A percentile compares a stretch with the other conserved stretches of the same genome.
These are phyloP conservation scores for Trichophyton simii DNA, from an alignment of 2,329 filamentous ascomycete species.

Conservation along the genomic window DNA sequence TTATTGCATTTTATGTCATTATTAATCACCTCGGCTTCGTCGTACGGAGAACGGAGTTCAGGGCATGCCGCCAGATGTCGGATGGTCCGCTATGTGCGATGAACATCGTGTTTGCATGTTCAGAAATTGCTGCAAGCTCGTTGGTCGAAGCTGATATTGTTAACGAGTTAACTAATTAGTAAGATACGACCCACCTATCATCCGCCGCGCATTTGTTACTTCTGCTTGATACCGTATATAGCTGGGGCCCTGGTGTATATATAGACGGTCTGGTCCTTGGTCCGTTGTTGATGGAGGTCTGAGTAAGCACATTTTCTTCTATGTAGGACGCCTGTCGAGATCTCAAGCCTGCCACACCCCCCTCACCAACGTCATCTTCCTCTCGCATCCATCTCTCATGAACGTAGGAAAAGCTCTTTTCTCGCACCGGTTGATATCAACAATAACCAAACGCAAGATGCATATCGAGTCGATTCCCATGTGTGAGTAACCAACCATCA, in stretches of 20 bases:
- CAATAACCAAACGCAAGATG: constrained; percentile 25
- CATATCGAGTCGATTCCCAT: constrained; percentile 43
- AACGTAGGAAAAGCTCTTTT: constrained; percentile 3
- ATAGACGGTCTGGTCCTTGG: background rate
- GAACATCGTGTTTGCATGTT: background rate
- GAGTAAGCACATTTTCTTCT: background rate
- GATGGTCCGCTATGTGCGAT: background rate
- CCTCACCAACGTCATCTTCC: background rate
- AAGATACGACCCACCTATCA: background rate
- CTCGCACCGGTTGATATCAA: constrained; percentile 3
- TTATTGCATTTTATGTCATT: background rate
- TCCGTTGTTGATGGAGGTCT: background rate
- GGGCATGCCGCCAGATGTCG: background rate
- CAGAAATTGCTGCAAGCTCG: background rate
- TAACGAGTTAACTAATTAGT: background rate
- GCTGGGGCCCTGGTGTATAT: background rate
- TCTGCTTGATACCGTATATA: background rate
- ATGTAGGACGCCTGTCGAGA: background rate
- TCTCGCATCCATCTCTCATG: constrained; percentile 1
- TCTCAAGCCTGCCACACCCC: background rate
- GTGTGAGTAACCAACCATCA: constrained; percentile 29
- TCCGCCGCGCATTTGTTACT: background rate
- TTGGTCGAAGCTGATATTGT: background rate
- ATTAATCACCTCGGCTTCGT: background rate
- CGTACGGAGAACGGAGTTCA: background rate